These are phyloP conservation scores for Triticum turgidum DNA, from an alignment of 176 grass and related monocot species.

Conservation along the genomic window DNA sequence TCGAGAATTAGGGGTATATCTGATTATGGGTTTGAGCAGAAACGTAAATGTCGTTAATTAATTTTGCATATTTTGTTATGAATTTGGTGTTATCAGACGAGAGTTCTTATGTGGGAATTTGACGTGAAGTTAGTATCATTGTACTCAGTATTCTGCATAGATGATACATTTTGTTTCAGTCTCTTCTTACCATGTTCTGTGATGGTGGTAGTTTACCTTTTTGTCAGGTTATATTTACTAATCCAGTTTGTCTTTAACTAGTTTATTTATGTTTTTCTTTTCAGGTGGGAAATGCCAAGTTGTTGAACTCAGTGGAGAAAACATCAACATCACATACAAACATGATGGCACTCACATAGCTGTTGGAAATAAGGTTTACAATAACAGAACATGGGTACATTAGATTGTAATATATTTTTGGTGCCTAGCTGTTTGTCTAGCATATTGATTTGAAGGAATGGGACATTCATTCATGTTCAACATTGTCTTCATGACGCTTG, in stretches of 20 bases:
- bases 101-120: slow-evolving; percentile 10
- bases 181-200: neutral
- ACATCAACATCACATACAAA: slow-evolving; percentile 99
- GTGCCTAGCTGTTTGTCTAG: neutral
- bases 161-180: slow-evolving; percentile 10
- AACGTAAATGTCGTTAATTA: too few species aligned
- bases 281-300: slow-evolving; percentile 92
- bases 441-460: neutral
- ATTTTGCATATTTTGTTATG: neutral
- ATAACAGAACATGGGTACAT: slow-evolving; percentile 12
- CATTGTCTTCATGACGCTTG: neutral
- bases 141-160: neutral
- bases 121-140: neutral
- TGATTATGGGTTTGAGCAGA: too few species aligned
- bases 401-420: slow-evolving; percentile 12
- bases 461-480: neutral
- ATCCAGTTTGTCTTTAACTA: slow-evolving; percentile 19
- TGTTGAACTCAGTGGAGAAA: slow-evolving; percentile 97
- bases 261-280: slow-evolving; percentile 33
- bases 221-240: slow-evolving; percentile 6
- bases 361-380: slow-evolving; percentile 95
- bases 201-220: slow-evolving; percentile 11
- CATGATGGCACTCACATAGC: slow-evolving; percentile 91
- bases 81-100: slow-evolving; percentile 6
- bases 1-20: too few species aligned